Base-by-base conservation (phyloP, 1,284 basidiomycete species). In the Ustilago curta region DNA sequence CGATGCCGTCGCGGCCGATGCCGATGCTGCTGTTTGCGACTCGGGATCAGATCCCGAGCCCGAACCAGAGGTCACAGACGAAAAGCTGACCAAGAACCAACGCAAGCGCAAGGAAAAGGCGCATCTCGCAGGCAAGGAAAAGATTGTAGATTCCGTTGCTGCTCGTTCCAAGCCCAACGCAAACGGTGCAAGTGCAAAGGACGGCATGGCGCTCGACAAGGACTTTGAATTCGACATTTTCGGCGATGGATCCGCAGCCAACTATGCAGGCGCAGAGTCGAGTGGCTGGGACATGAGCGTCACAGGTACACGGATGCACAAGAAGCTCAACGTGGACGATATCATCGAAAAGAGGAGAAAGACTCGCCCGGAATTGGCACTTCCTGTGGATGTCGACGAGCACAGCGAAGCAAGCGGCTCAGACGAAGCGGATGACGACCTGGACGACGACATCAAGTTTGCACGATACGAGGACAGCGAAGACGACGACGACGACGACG, bases 401-500 rank as follows among this genome's bases (percentile, higher is more conserved):
- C 62, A 73, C 45, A 65, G 83, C 27, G 48, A 70, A 39, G 35
- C 25, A 12, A 48, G 35, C 23, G 58, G 68, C 44, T 44, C 51
- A 4, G 58, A 66, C 4, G 57, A 54, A 2, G 48, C 51, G 0
- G 58, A 63, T 21, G 59, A 63, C 21, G 65, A 59, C 18, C 54
- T 76, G 18, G 77, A 80, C 27, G 79, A 74, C 25, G 74, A 70
- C 23, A 60, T 75, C 48, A 74, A 65, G 23, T 59, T 49, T 14
- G 63, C 59, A 0, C 70, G 66, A 40, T 66, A 60, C 14, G 78
- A 70, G 4, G 76, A 78, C 14, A 81, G 73, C 19, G 82, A 76
- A 16, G 90, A 90, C 39, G 89, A 88, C 37, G 89, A 89, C 66
- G 88, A 97, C 44, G 89, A 95, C 85, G 59, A 61, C 4, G 52